Evolutionary conservation across 768 basidiomycete genomes (phyloP).

Genomic region (Phaeolepiota aurea): DNA sequence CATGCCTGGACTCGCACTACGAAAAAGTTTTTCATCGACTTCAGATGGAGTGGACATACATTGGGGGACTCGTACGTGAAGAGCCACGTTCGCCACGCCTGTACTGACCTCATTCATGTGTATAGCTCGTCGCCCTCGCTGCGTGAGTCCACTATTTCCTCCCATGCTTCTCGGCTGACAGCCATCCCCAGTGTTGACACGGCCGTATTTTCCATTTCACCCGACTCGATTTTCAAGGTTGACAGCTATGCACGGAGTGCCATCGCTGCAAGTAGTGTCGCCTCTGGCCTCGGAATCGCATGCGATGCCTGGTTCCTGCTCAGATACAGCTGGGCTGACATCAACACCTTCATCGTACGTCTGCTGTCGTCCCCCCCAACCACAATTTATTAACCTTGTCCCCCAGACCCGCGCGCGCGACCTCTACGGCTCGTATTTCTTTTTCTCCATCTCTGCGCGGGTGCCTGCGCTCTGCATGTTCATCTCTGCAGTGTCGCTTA

Average conservation of each 20-base stretch:
- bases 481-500: conserved; percentile 44
- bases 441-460: conserved; percentile 61
- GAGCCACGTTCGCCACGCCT: too few species aligned
- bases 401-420: conserved; percentile 40
- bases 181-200: conserved; percentile 40
- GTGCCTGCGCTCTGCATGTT: conserved; percentile 58
- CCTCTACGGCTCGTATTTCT: conserved; percentile 52
- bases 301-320: conserved; percentile 62
- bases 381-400: too few species aligned
- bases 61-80: conserved; percentile 50
- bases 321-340: conserved; percentile 45
- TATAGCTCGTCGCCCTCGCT: conserved; percentile 50
- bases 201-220: conserved; percentile 56
- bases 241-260: conserved; percentile 36
- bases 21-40: conserved; percentile 40
- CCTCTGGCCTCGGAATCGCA: conserved; percentile 58
- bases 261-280: conserved; percentile 48
- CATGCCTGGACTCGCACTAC: conserved; percentile 36
- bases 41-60: conserved; percentile 56
- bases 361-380: too few species aligned
- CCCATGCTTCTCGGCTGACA: too few species aligned
- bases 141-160: too few species aligned
- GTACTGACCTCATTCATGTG: too few species aligned
- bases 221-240: conserved; percentile 42
- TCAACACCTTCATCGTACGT: conserved; percentile 46